Percentiles rank a stretch among this genome's conserved stretches.
phyloP scores from a whole-genome alignment of 1,284 basidiomycete genomes.

The Fistulinella cinereoalba region DNA sequence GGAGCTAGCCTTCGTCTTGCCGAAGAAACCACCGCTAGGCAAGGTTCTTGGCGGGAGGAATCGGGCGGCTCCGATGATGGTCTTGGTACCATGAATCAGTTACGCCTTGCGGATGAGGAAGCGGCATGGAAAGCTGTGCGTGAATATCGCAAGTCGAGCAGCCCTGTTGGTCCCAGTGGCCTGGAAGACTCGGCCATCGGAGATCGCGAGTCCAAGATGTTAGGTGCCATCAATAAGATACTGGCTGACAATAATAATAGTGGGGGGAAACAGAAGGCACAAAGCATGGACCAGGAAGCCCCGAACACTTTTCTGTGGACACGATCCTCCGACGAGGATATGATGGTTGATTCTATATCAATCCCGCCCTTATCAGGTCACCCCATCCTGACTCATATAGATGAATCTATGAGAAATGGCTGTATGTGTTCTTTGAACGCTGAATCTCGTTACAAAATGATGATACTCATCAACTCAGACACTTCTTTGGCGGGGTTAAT shows the following conservation, averaged over 20 bases:
- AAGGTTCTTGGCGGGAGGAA: conserved; percentile 28
- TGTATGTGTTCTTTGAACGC: conserved; percentile 35
- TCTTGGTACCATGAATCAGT: conserved; percentile 24
- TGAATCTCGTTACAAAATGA: not conserved
- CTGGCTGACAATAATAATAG: conserved; percentile 36
- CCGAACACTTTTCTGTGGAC: conserved; percentile 44
- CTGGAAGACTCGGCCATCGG: conserved; percentile 34
- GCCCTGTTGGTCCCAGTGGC: conserved; percentile 13
- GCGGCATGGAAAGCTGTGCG: conserved; percentile 38
- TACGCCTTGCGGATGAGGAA: conserved; percentile 37
- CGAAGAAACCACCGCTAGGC: conserved; percentile 38
- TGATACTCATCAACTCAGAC: conserved; percentile 34
- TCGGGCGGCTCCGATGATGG: conserved; percentile 41
- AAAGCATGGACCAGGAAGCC: conserved; percentile 4
- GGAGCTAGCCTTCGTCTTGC: conserved; percentile 46
- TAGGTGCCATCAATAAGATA: conserved; percentile 41
- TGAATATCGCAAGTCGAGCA: conserved; percentile 26
- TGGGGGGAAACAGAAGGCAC: conserved; percentile 22
- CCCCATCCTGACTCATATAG: conserved; percentile 36
- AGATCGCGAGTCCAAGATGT: conserved; percentile 32
- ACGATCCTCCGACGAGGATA: conserved; percentile 20
- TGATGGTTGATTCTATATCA: conserved; percentile 23
- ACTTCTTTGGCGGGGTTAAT: conserved; percentile 36
- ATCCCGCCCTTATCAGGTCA: conserved; percentile 19
- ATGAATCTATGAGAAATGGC: conserved; percentile 30